phyloP scores from a whole-genome alignment of 2,329 filamentous ascomycete genomes.

The Elsinoe necatrix region DNA sequence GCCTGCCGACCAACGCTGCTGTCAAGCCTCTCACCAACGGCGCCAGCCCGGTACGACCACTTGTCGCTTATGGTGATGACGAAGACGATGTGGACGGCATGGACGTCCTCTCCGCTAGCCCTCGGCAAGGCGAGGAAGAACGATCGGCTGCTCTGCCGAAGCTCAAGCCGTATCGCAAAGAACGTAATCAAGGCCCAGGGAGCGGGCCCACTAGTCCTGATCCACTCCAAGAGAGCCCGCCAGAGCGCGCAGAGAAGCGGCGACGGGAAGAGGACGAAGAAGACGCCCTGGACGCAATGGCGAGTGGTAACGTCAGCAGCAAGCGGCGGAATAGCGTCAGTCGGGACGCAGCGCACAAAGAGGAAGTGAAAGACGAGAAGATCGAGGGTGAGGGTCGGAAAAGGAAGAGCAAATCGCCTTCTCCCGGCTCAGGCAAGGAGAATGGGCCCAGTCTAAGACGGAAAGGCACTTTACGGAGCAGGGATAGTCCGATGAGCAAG shows the following conservation, averaged over 20 bases:
- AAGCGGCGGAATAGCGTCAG: constrained; percentile 36
- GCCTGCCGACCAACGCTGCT: constrained; percentile 25
- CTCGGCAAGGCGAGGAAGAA: constrained; percentile 19
- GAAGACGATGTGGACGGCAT: constrained; percentile 62
- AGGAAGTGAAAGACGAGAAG: constrained; percentile 18
- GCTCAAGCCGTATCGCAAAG: constrained; percentile 21
- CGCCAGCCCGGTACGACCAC: constrained; percentile 56
- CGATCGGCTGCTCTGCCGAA: background rate
- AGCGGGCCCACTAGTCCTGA: constrained; percentile 20
- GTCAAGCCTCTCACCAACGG: constrained; percentile 49
- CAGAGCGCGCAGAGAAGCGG: constrained; percentile 80
- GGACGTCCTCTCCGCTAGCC: constrained; percentile 35
- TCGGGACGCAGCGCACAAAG: constrained; percentile 21
- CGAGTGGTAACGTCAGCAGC: constrained; percentile 34
- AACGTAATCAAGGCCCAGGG: constrained; percentile 19
- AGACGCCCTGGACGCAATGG: constrained; percentile 80
- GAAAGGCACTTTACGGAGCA: constrained; percentile 37
- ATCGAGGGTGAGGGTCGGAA: constrained; percentile 6
- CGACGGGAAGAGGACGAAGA: constrained; percentile 89
- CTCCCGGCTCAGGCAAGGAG: constrained; percentile 21
- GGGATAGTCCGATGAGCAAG: constrained; percentile 34
- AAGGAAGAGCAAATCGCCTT: constrained; percentile 15
- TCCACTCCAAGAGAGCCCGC: constrained; percentile 39
- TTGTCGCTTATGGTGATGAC: constrained; percentile 90
- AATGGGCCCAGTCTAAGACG: constrained; percentile 31